Conservation (phyloP, 306 rosid species). For the Boehmeria nivea region DNA sequence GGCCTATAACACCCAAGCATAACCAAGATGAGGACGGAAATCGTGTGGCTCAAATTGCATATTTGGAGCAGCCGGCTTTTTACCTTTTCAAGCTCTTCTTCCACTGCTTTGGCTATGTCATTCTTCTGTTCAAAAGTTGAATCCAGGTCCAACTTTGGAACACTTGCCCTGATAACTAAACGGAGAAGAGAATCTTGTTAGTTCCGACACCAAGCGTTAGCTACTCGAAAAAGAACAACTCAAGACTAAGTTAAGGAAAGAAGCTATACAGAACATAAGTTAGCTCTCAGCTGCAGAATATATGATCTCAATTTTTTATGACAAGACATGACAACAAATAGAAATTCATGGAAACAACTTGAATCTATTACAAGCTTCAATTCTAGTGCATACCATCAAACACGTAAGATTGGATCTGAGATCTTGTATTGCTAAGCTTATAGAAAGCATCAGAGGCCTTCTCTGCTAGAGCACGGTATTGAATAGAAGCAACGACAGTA, state of each 20-base stretch:
- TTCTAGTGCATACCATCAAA: slow-evolving; percentile 41
- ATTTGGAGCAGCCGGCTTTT: background rate
- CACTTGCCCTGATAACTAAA: slow-evolving; percentile 53
- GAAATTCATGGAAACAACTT: background rate
- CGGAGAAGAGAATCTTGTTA: slow-evolving; percentile 1
- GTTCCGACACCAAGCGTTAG: slow-evolving; percentile 1
- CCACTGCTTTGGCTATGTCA: slow-evolving; percentile 51
- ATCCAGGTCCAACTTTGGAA: slow-evolving; percentile 51
- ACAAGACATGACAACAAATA: background rate
- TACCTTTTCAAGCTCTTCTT: slow-evolving; percentile 50
- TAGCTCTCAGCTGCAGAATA: background rate
- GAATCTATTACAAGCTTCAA: slow-evolving; percentile 1
- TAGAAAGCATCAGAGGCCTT: slow-evolving; percentile 53
- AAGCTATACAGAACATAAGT: background rate
- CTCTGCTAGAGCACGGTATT: slow-evolving; percentile 45
- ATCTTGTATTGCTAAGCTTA: slow-evolving; percentile 53
- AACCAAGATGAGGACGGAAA: background rate
- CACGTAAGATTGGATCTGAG: slow-evolving; percentile 51
- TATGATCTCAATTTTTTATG: background rate
- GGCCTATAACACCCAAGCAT: slow-evolving; percentile 30
- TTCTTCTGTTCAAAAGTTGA: slow-evolving; percentile 55
- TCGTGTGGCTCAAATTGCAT: background rate
- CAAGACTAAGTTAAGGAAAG: background rate
- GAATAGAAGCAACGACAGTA: slow-evolving; percentile 51
- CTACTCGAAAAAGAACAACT: background rate